Evolutionary conservation across 208 protist genomes (phyloP).

Genomic region (Vickermania ingenoplastis): DNA sequence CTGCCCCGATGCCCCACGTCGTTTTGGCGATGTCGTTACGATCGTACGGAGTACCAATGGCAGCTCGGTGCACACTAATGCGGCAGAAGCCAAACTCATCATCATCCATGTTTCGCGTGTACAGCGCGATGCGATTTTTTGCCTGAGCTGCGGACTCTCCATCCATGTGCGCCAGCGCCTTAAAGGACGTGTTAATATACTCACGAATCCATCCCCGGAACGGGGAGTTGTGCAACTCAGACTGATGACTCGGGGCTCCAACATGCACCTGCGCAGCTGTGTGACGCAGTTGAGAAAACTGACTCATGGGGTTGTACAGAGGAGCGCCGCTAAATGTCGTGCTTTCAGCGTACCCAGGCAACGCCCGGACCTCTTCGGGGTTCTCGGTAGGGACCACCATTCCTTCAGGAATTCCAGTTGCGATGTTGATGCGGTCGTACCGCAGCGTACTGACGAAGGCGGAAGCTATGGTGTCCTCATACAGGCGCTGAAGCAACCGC

Average conservation of each 20-base stretch:
- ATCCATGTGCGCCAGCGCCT: neutral
- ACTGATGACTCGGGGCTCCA: no score
- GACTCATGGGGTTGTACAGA: neutral
- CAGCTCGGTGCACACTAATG: neutral
- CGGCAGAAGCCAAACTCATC: neutral
- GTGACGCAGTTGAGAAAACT: no score
- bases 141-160: no score
- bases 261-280: neutral
- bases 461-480: slow-evolving; percentile 13
- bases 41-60: neutral
- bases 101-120: neutral
- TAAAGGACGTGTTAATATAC: neutral
- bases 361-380: neutral
- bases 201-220: neutral
- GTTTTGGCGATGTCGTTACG: neutral
- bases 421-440: slow-evolving; percentile 65
- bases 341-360: neutral
- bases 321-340: neutral
- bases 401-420: slow-evolving; percentile 56
- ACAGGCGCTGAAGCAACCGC: slow-evolving; percentile 25
- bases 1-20: slow-evolving; percentile 55
- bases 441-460: slow-evolving; percentile 32
- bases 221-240: neutral
- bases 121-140: no score
- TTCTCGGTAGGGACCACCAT: slow-evolving; percentile 8